Evolutionary conservation across 495 filamentous ascomycete species (phyloP).

Genomic region (Xylaria longipes): DNA sequence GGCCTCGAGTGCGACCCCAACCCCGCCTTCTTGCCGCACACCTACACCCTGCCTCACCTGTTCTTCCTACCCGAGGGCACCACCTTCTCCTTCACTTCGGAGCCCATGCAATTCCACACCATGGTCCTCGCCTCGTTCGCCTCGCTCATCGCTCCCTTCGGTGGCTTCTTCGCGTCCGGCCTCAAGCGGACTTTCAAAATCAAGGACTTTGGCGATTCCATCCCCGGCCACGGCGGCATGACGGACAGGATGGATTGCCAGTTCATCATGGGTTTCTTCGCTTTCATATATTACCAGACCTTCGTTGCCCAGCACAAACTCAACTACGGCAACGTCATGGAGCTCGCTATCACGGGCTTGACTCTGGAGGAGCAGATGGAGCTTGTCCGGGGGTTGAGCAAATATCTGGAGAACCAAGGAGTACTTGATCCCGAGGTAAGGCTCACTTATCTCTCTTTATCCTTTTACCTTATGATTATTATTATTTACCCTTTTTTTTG

Average conservation of each 20-base stretch:
- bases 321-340: slow-evolving; percentile 83
- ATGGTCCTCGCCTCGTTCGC: slow-evolving; percentile 91
- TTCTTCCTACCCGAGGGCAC: slow-evolving; percentile 63
- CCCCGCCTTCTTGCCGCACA: slow-evolving; percentile 83
- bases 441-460: slow-evolving; percentile 20
- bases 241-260: slow-evolving; percentile 99
- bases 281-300: slow-evolving; percentile 97
- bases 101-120: slow-evolving; percentile 95
- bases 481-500: too few relatives aligned
- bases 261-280: slow-evolving; percentile 99
- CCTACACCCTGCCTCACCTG: slow-evolving; percentile 78
- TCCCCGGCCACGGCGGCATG: slow-evolving; percentile 97
- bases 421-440: slow-evolving; percentile 67
- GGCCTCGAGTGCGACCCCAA: slow-evolving; percentile 94
- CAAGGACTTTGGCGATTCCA: slow-evolving; percentile 98
- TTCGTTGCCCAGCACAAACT: slow-evolving; percentile 90
- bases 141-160: slow-evolving; percentile 96
- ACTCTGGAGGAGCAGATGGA: slow-evolving; percentile 86
- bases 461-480: too few relatives aligned
- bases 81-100: slow-evolving; percentile 64
- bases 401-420: slow-evolving; percentile 88
- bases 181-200: slow-evolving; percentile 99
- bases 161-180: slow-evolving; percentile 97
- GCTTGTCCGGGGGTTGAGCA: slow-evolving; percentile 80
- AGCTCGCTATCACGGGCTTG: slow-evolving; percentile 84